These are phyloP conservation scores for Alternaria brassicicola DNA, from an alignment of 2,329 filamentous ascomycete species.

Conservation along the genomic window DNA sequence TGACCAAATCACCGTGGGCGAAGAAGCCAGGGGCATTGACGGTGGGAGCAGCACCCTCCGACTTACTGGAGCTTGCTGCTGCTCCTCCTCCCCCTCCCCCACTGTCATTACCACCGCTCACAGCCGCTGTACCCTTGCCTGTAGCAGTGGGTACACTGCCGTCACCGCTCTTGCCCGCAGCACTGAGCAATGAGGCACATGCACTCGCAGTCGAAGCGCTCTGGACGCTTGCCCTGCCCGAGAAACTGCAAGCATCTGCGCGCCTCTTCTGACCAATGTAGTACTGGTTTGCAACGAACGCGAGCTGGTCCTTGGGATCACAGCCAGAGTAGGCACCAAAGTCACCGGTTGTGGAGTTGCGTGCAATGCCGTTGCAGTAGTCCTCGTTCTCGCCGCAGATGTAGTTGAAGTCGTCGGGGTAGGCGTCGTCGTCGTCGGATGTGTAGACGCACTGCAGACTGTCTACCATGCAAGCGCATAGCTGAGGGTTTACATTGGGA, in stretches of 20 bases:
- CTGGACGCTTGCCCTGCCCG: constrained; percentile 66
- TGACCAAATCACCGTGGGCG: constrained; percentile 30
- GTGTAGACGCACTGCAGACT: constrained; percentile 73
- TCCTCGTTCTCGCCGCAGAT: constrained; percentile 66
- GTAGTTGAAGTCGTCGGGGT: constrained; percentile 72
- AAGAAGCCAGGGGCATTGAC: constrained; percentile 32
- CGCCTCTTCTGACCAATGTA: constrained; percentile 57
- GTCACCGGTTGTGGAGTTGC: constrained; percentile 69
- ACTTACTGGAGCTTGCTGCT: constrained; percentile 17
- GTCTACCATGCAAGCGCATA: constrained; percentile 85
- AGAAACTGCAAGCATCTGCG: constrained; percentile 71
- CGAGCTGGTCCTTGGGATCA: constrained; percentile 70
- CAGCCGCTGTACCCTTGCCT: constrained; percentile 28
- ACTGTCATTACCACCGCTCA: constrained; percentile 8
- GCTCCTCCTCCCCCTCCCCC: constrained; percentile 1
- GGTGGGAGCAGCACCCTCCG: constrained; percentile 26
- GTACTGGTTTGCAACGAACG: constrained; percentile 76
- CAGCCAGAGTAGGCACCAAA: constrained; percentile 83
- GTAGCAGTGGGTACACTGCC: constrained; percentile 55
- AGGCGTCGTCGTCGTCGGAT: constrained; percentile 63
- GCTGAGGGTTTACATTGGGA: constrained; percentile 75
- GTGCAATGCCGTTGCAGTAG: constrained; percentile 70
- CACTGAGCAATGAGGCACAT: constrained; percentile 65
- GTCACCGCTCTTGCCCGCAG: constrained; percentile 66
- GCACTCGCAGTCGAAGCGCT: constrained; percentile 53